Conservation (phyloP, 108 stramenopile genomes). For the Skeletonema potamos region DNA sequence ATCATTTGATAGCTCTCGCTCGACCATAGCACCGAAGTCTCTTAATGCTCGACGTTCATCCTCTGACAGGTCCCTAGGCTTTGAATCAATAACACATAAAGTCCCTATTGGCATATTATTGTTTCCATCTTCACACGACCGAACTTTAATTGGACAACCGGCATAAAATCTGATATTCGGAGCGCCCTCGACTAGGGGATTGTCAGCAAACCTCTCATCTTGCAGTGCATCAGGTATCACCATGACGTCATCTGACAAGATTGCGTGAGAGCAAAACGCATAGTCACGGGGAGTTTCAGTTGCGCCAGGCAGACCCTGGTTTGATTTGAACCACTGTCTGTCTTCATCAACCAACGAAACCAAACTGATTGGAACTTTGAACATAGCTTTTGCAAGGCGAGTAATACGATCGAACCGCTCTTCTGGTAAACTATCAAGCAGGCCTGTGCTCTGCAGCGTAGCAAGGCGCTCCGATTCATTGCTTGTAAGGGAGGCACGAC, state of each 20-base stretch:
- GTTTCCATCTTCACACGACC: neutral
- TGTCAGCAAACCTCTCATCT: constrained; percentile 71
- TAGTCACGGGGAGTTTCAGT: constrained; percentile 59
- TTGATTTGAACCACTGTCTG: constrained; percentile 56
- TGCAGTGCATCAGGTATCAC: constrained; percentile 60
- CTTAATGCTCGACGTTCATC: constrained; percentile 1
- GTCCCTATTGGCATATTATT: constrained; percentile 34
- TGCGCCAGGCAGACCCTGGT: constrained; percentile 38
- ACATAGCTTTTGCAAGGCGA: constrained; percentile 33
- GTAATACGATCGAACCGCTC: constrained; percentile 52
- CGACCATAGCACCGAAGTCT: constrained; percentile 18
- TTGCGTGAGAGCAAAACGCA: constrained; percentile 76
- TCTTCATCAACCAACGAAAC: constrained; percentile 51
- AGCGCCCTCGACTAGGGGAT: constrained; percentile 64
- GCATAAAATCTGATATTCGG: constrained; percentile 79
- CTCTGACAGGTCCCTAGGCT: constrained; percentile 20
- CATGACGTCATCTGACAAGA: constrained; percentile 45
- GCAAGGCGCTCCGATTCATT: constrained; percentile 20
- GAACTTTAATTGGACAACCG: constrained; percentile 43
- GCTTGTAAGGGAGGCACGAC: constrained; percentile 8
- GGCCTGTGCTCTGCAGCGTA: constrained; percentile 19
- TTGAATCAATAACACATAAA: constrained; percentile 46
- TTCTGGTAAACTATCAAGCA: constrained; percentile 22
- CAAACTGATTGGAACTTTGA: constrained; percentile 48
- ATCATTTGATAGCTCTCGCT: constrained; percentile 4